These are phyloP conservation scores for Spergularia azorica DNA, from an alignment of 179 eudicot genomes.

Conservation along the genomic window DNA sequence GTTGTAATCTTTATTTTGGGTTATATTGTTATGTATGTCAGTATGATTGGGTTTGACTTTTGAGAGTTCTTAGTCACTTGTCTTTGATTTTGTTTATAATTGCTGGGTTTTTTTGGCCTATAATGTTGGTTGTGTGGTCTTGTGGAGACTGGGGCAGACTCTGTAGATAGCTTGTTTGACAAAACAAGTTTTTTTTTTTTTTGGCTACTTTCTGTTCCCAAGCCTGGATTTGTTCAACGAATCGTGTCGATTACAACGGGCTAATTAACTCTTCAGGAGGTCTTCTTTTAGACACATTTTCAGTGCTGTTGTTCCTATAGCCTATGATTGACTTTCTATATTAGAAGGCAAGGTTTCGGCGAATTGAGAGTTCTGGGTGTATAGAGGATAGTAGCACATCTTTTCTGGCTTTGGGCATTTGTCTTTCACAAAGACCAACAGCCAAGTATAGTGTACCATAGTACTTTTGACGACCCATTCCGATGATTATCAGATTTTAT, in stretches of 20 bases:
- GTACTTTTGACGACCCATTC: too few species aligned
- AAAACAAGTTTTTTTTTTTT: background rate
- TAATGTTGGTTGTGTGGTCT: background rate
- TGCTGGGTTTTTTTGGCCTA: background rate
- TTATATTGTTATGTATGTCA: background rate
- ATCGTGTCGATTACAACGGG: background rate
- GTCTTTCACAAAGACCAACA: too few species aligned
- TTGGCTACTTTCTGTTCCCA: background rate
- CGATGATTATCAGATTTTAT: too few species aligned
- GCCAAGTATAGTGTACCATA: too few species aligned
- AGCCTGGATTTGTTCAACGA: background rate
- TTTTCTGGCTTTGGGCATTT: too few species aligned
- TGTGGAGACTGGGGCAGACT: too few species aligned
- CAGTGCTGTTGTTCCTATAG: background rate
- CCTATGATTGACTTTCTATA: background rate
- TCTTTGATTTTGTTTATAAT: background rate
- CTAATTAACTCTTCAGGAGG: background rate
- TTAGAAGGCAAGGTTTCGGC: background rate
- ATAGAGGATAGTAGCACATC: too few species aligned
- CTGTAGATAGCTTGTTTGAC: background rate
- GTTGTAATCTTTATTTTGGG: too few species aligned
- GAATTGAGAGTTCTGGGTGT: background rate
- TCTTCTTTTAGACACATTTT: background rate
- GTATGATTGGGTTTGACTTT: slow-evolving; percentile 5
- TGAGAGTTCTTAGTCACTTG: slow-evolving; percentile 6